phyloP scores from a whole-genome alignment of 2,329 filamentous ascomycete genomes.

The Metarhizium anisopliae region DNA sequence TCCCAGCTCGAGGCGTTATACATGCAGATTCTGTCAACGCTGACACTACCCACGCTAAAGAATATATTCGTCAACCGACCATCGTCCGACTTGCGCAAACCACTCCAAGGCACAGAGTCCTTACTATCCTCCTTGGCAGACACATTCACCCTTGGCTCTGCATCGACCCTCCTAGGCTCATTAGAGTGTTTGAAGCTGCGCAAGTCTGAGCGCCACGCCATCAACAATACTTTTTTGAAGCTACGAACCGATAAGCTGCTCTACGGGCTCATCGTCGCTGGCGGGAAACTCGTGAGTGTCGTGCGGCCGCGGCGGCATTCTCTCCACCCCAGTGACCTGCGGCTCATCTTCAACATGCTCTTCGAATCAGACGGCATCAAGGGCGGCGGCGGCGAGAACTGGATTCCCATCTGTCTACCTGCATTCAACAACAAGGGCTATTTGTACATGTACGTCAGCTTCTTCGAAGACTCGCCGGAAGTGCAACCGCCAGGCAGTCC shows the following conservation, averaged over 20 bases:
- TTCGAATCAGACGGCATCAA: slow-evolving; percentile 92
- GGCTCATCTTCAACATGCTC: slow-evolving; percentile 98
- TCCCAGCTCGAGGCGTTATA: slow-evolving; percentile 88
- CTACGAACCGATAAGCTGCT: slow-evolving; percentile 68
- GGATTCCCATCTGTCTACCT: slow-evolving; percentile 91
- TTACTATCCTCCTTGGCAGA: slow-evolving; percentile 88
- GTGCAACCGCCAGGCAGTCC: slow-evolving; percentile 35
- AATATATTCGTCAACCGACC: slow-evolving; percentile 84
- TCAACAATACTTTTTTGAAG: slow-evolving; percentile 82
- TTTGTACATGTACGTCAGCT: slow-evolving; percentile 98
- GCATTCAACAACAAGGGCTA: slow-evolving; percentile 97
- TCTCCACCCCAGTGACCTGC: slow-evolving; percentile 87
- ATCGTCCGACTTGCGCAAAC: slow-evolving; percentile 86
- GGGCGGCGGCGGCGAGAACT: slow-evolving; percentile 85
- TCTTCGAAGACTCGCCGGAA: slow-evolving; percentile 56
- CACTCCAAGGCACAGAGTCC: slow-evolving; percentile 83
- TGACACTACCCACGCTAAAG: slow-evolving; percentile 79
- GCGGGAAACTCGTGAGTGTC: slow-evolving; percentile 87
- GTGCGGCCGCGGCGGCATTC: slow-evolving; percentile 91
- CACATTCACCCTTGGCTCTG: slow-evolving; percentile 87
- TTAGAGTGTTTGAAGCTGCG: slow-evolving; percentile 88
- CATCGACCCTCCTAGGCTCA: slow-evolving; percentile 78
- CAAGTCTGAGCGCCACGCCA: slow-evolving; percentile 75
- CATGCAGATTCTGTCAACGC: slow-evolving; percentile 94
- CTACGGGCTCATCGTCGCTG: slow-evolving; percentile 89